Evolutionary conservation across 2,329 filamentous ascomycete species (phyloP), one percentile per base, ranked within the genome.

Genomic region (Phialemonium atrogriseum): DNA sequence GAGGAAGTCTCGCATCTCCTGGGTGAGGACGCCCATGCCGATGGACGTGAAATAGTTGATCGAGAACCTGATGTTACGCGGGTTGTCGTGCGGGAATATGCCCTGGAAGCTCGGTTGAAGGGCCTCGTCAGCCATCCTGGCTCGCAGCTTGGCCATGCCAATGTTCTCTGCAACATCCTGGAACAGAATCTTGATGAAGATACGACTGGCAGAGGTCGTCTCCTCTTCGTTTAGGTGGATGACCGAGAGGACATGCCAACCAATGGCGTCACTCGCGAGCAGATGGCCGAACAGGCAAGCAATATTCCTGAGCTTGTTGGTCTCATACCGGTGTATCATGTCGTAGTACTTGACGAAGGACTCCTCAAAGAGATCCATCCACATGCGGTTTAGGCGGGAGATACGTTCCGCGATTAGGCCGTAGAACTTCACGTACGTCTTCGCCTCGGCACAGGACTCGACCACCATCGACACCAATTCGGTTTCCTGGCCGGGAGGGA

Each of bases 21-120:
- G 91, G 2, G 91, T 98, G 39, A 98, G 70, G 15, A 76, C 77
- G 52, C 91, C 91, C 84, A 98, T 93, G 36, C 88, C 87, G 48
- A 98, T 94, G 49, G 87, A 91, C 8, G 91, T 98, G 57, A 98
- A 96, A 69, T 95, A 98, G 61, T 98, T 98, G 77, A 98, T 94
- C 30, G 88, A 85, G 67, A 98, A 98, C 33, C 89, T 79, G 23
- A 88, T 87, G 58, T 95, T 91, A 51, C 84, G 80, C 15, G 87
- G 77, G 49, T 87, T 85, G 54, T 96, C 88, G 38, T 68, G 80
- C 1, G 91, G 91, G 68, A 98, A 96, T 25, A 98, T 64, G 18
- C 89, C 89, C 23, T 80, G 76, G 37, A 95, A 76, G 52, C 75
- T 83, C 30, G 86, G 77, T 38, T 80, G 78, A 23, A 96, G 66